These are phyloP conservation scores for Craterostigma plantagineum DNA, from an alignment of 257 asterid genomes.

Conservation along the genomic window DNA sequence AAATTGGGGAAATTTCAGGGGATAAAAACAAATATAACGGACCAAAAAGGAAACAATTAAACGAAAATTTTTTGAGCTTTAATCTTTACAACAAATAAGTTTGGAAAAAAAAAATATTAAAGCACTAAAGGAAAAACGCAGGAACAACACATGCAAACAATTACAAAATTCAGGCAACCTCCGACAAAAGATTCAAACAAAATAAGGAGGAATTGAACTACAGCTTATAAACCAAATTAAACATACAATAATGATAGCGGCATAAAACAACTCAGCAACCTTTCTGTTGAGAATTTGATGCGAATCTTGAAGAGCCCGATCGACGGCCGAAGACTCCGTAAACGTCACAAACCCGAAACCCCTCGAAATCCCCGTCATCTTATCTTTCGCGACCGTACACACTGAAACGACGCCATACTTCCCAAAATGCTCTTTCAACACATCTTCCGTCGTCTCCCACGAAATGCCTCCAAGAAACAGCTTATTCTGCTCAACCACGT, in stretches of 20 bases:
- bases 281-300: slow-evolving; percentile 64
- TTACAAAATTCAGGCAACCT: too few species aligned
- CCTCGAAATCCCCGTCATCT: slow-evolving; percentile 44
- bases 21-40: too few species aligned
- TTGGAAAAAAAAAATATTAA: background rate
- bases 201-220: background rate
- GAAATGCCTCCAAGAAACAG: slow-evolving; percentile 85
- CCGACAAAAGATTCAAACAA: background rate
- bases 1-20: too few species aligned
- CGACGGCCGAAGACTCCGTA: slow-evolving; percentile 46
- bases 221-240: slow-evolving; percentile 11
- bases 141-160: background rate
- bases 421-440: slow-evolving; percentile 39
- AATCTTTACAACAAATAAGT: too few species aligned
- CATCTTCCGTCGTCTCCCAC: slow-evolving; percentile 64
- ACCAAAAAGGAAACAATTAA: too few species aligned
- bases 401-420: slow-evolving; percentile 53
- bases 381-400: slow-evolving; percentile 44
- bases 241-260: too few species aligned
- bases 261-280: slow-evolving; percentile 18
- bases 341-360: slow-evolving; percentile 84
- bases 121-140: background rate
- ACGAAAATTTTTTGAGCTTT: too few species aligned
- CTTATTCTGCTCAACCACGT: slow-evolving; percentile 43
- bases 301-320: slow-evolving; percentile 46